Evolutionary conservation across 2,329 filamentous ascomycete genomes (phyloP).

Genomic region (Nigrospora oryzae): DNA sequence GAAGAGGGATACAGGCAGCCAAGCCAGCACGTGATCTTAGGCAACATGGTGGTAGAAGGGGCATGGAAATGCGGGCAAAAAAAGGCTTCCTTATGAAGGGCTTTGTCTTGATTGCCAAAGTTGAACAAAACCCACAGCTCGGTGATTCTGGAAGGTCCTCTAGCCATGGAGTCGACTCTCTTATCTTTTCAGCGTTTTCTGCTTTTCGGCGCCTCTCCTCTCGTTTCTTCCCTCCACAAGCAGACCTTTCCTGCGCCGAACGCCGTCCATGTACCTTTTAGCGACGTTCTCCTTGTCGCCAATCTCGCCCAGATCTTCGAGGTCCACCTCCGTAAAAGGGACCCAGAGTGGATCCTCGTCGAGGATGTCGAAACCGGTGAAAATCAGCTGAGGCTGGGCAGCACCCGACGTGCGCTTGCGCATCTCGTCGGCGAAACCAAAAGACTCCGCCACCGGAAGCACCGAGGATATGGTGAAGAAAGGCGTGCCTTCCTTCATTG

Average conservation of each 20-base stretch:
- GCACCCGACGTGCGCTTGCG: constrained; percentile 86
- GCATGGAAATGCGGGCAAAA: too few species aligned
- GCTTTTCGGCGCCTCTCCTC: constrained; percentile 88
- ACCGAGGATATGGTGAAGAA: constrained; percentile 91
- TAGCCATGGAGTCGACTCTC: too few species aligned
- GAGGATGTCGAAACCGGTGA: constrained; percentile 84
- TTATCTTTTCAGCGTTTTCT: constrained; percentile 58
- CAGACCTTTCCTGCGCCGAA: constrained; percentile 80
- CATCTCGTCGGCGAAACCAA: constrained; percentile 95
- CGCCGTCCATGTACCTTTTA: constrained; percentile 89
- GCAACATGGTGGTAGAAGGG: too few species aligned
- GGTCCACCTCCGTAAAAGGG: constrained; percentile 88
- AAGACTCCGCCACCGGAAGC: constrained; percentile 87
- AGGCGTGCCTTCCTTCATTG: constrained; percentile 88
- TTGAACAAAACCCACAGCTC: too few species aligned
- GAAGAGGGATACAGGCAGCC: too few species aligned
- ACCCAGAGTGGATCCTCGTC: constrained; percentile 98
- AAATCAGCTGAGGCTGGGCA: constrained; percentile 87
- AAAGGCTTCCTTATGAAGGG: too few species aligned
- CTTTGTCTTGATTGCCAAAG: too few species aligned
- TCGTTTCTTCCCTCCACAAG: constrained; percentile 70
- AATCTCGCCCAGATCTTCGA: constrained; percentile 91
- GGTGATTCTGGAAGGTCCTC: too few species aligned
- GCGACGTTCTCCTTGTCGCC: constrained; percentile 94
- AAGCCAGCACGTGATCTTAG: too few species aligned